Conservation (phyloP, 163 green algal genomes). For the Chlorella variabilis region DNA sequence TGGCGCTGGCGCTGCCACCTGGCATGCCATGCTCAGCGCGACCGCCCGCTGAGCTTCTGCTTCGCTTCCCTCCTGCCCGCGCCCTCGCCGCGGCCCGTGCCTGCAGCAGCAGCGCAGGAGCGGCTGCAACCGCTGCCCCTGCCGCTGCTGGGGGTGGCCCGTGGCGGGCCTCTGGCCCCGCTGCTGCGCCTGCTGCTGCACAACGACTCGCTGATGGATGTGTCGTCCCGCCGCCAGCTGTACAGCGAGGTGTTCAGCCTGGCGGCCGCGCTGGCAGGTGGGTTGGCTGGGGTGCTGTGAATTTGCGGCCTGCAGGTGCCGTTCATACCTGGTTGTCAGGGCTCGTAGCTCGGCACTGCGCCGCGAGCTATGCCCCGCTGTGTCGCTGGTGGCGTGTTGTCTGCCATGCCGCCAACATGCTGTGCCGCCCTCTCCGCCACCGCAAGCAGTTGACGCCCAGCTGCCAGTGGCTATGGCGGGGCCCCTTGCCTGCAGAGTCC, state of each 20-base stretch:
- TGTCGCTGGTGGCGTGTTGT: too few relatives aligned
- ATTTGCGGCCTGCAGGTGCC: too few relatives aligned
- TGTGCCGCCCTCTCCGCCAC: too few relatives aligned
- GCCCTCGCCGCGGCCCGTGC: neutral
- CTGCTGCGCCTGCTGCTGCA: constrained; percentile 50
- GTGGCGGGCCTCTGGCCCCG: constrained; percentile 34
- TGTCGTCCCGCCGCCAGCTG: constrained; percentile 29
- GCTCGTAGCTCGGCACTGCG: too few relatives aligned
- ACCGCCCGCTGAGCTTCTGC: too few relatives aligned
- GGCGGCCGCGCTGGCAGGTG: constrained; percentile 21
- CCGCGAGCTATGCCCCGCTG: too few relatives aligned
- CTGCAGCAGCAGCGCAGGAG: neutral
- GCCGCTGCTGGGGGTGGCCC: constrained; percentile 14
- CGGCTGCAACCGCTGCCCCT: constrained; percentile 24
- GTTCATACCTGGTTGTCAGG: too few relatives aligned
- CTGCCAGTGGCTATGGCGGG: too few relatives aligned
- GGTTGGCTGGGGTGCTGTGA: neutral
- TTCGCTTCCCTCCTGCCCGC: neutral
- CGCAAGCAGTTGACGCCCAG: too few relatives aligned
- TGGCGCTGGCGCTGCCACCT: neutral
- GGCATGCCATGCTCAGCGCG: neutral
- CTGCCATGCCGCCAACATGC: too few relatives aligned
- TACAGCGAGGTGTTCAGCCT: constrained; percentile 41
- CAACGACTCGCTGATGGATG: constrained; percentile 55
- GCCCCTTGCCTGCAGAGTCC: too few relatives aligned